A percentile compares a stretch with the other conserved stretches of the same genome.
phyloP scores from a whole-genome alignment of 2,329 filamentous ascomycete genomes.

The Fusarium zealandicum region DNA sequence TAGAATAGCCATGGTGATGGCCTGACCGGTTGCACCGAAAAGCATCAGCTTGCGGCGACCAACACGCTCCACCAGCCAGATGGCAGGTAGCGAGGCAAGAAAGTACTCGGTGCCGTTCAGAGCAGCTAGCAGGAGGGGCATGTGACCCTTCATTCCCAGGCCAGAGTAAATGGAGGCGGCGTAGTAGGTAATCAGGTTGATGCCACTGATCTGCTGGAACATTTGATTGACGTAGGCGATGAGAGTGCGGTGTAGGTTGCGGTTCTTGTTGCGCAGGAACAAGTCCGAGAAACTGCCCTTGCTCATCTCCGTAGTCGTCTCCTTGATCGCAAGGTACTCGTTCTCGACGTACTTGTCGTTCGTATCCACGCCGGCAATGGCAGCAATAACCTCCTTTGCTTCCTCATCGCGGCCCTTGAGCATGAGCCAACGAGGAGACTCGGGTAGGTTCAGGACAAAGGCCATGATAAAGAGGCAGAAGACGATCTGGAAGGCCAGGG shows the following conservation, averaged over 20 bases:
- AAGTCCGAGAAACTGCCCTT: constrained; percentile 66
- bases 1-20: constrained; percentile 69
- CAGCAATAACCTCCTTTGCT: constrained; percentile 56
- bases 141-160: constrained; percentile 59
- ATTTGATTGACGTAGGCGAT: constrained; percentile 69
- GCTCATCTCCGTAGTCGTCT: constrained; percentile 73
- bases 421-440: constrained; percentile 60
- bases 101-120: constrained; percentile 58
- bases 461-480: constrained; percentile 66
- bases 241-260: constrained; percentile 64
- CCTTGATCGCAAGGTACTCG: constrained; percentile 67
- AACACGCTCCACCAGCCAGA: constrained; percentile 70
- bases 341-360: constrained; percentile 65
- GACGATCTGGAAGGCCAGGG: constrained; percentile 61
- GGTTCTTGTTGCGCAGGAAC: constrained; percentile 65
- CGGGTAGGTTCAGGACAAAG: constrained; percentile 61
- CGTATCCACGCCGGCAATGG: constrained; percentile 60
- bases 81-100: constrained; percentile 68
- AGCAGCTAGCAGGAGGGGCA: constrained; percentile 64
- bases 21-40: constrained; percentile 70
- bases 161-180: constrained; percentile 65
- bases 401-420: constrained; percentile 56
- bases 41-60: constrained; percentile 76
- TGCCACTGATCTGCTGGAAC: constrained; percentile 68
- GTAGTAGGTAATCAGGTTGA: constrained; percentile 70